Percentiles rank a stretch among this genome's conserved stretches.
phyloP scores from a whole-genome alignment of 2,329 filamentous ascomycete species.

The Claviceps arundinis region DNA sequence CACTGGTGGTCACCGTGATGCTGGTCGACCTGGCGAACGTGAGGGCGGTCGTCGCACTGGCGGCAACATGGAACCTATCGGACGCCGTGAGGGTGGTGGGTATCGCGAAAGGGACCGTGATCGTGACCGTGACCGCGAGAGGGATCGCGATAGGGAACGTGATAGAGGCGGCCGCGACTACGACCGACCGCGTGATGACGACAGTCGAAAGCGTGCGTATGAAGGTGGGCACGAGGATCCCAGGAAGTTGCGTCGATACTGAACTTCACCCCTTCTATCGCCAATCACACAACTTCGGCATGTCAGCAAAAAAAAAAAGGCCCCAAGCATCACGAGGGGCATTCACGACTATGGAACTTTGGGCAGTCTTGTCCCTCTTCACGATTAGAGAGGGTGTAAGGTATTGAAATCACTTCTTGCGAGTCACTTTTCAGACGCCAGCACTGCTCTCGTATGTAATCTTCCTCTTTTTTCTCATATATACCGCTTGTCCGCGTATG shows the following conservation, averaged over 20 bases:
- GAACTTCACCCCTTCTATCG: slow-evolving; percentile 11
- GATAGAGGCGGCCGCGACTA: slow-evolving; percentile 20
- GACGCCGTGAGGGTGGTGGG: slow-evolving; percentile 47
- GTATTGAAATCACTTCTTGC: too few relatives aligned
- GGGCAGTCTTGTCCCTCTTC: background rate
- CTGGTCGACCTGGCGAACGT: slow-evolving; percentile 22
- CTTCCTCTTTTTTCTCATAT: background rate
- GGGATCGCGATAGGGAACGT: slow-evolving; percentile 26
- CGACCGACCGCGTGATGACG: slow-evolving; percentile 45
- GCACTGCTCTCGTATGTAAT: background rate
- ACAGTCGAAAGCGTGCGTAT: slow-evolving; percentile 54
- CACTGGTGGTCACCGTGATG: slow-evolving; percentile 29
- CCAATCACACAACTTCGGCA: background rate
- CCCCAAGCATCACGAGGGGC: background rate
- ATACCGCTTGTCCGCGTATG: background rate
- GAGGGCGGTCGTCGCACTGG: slow-evolving; percentile 40
- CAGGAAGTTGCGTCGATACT: slow-evolving; percentile 52
- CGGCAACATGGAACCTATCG: slow-evolving; percentile 75
- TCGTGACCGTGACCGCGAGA: slow-evolving; percentile 33
- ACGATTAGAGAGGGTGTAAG: background rate
- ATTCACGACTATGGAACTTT: background rate
- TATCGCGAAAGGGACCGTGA: slow-evolving; percentile 39
- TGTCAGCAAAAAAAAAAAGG: background rate
- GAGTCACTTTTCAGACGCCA: background rate
- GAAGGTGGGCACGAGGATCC: slow-evolving; percentile 74